Evolutionary conservation across 1,284 basidiomycete genomes (phyloP).

Genomic region (Marasmius tenuissimus): DNA sequence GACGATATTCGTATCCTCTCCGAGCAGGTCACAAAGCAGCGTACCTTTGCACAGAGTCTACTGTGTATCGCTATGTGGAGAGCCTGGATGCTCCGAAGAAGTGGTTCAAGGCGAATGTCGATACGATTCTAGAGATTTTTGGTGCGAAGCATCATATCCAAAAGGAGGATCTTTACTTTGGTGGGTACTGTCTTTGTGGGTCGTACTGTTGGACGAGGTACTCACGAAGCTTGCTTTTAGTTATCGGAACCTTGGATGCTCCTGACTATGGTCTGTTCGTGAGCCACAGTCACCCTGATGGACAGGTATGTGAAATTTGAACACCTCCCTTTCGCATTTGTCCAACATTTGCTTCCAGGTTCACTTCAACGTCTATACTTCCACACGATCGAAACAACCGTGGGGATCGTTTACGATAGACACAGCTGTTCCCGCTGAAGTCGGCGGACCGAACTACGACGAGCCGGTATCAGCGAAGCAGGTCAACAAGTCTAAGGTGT

Average conservation of each 20-base stretch:
- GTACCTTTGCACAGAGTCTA: constrained; percentile 65
- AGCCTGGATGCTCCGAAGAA: constrained; percentile 58
- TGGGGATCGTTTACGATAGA: constrained; percentile 73
- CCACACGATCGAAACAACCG: constrained; percentile 46
- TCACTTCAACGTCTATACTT: constrained; percentile 67
- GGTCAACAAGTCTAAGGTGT: constrained; percentile 53
- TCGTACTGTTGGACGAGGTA: background rate
- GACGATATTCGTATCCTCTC: constrained; percentile 60
- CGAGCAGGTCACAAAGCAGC: constrained; percentile 65
- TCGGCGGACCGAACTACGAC: constrained; percentile 38
- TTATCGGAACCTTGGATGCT: constrained; percentile 69
- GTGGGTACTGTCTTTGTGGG: constrained; percentile 36
- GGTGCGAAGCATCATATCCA: constrained; percentile 53
- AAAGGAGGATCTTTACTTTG: constrained; percentile 70
- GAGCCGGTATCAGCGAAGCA: constrained; percentile 36
- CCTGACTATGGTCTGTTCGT: constrained; percentile 70
- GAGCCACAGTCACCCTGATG: constrained; percentile 66
- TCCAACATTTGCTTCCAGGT: constrained; percentile 30
- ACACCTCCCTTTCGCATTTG: background rate
- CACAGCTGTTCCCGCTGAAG: constrained; percentile 36
- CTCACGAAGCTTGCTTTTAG: constrained; percentile 32
- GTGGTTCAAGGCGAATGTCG: constrained; percentile 74
- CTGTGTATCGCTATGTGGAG: constrained; percentile 66
- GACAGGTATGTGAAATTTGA: constrained; percentile 42
- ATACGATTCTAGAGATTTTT: constrained; percentile 59